Percentiles rank a stretch among this genome's conserved stretches.
Evolutionary conservation across 805 yeast genomes (phyloP).

Genomic region (Kodamaea kakaduensis): DNA sequence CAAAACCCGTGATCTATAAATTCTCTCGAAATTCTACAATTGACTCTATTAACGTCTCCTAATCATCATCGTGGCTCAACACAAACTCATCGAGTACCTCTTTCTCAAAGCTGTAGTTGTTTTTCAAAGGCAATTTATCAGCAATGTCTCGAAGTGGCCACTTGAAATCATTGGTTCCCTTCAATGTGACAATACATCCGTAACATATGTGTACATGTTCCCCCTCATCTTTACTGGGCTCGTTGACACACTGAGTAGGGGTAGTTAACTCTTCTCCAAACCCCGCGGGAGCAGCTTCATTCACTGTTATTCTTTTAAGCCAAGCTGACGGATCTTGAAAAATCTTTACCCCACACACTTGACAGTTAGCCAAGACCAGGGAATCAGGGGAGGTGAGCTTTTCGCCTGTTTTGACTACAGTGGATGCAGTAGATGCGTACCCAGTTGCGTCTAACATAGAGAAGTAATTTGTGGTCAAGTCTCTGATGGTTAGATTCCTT

Average conservation of each 20-base stretch:
- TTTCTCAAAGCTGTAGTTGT: conserved; percentile 19
- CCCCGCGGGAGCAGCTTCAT: conserved; percentile 46
- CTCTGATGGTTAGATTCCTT: conserved; percentile 77
- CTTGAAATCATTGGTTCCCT: conserved; percentile 31
- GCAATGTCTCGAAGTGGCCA: conserved; percentile 32
- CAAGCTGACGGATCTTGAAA: conserved; percentile 59
- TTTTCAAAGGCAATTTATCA: conserved; percentile 9
- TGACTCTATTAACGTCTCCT: no score
- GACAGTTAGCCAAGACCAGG: conserved; percentile 36
- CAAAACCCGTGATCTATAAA: no score
- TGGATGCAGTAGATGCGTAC: conserved; percentile 85
- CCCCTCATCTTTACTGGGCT: conserved; percentile 13
- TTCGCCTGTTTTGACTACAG: conserved; percentile 86
- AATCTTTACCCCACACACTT: conserved; percentile 52
- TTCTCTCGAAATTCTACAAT: no score
- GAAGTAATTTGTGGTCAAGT: conserved; percentile 71
- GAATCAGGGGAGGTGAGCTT: conserved; percentile 55
- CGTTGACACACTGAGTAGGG: conserved; percentile 15
- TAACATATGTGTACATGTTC: conserved; percentile 52
- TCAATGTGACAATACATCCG: conserved; percentile 68
- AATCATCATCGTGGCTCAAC: conserved; percentile 10
- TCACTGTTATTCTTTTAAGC: conserved; percentile 67
- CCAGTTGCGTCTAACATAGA: conserved; percentile 61
- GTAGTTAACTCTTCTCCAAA: conserved; percentile 37
- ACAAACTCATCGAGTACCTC: conserved; percentile 6